Percentiles rank a stretch among this genome's conserved stretches.
These are phyloP conservation scores for Heterobasidion occidentale DNA, from an alignment of 1,284 basidiomycete species.

Conservation along the genomic window DNA sequence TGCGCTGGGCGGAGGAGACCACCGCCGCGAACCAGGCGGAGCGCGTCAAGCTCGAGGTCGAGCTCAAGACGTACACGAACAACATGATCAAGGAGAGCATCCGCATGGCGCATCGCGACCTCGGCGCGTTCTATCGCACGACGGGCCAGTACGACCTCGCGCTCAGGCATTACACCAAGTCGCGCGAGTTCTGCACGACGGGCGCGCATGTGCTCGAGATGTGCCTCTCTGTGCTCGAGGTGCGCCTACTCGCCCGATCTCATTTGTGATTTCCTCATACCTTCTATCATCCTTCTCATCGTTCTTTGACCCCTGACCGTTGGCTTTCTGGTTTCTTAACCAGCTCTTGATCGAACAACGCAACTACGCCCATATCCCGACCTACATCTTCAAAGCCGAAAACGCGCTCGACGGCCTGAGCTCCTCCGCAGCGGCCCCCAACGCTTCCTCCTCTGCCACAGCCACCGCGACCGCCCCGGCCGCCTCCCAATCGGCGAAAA, in stretches of 20 bases:
- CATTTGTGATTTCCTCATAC: background rate
- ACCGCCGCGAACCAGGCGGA: constrained; percentile 56
- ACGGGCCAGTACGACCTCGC: constrained; percentile 64
- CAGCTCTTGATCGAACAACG: constrained; percentile 78
- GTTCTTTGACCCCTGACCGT: no score
- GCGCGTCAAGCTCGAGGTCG: constrained; percentile 72
- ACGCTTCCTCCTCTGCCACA: constrained; percentile 11
- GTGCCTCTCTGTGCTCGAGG: constrained; percentile 76
- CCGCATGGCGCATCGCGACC: constrained; percentile 80
- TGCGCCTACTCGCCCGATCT: constrained; percentile 18
- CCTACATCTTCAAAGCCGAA: constrained; percentile 89
- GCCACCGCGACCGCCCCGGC: constrained; percentile 16
- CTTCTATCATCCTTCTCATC: background rate
- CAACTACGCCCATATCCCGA: constrained; percentile 76
- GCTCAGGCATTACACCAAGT: constrained; percentile 76
- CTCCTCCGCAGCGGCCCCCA: constrained; percentile 15
- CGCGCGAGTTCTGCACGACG: constrained; percentile 81
- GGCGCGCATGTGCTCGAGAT: constrained; percentile 82
- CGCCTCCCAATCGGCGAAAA: constrained; percentile 19
- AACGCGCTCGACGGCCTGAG: constrained; percentile 63
- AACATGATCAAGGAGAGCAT: constrained; percentile 96
- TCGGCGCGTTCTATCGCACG: constrained; percentile 68
- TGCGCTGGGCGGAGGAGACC: constrained; percentile 61
- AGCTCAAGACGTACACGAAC: constrained; percentile 83
- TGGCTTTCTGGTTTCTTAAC: background rate